Conservation (phyloP, 2,329 filamentous ascomycete genomes). For the Cylindrodendrum hubeiense region DNA sequence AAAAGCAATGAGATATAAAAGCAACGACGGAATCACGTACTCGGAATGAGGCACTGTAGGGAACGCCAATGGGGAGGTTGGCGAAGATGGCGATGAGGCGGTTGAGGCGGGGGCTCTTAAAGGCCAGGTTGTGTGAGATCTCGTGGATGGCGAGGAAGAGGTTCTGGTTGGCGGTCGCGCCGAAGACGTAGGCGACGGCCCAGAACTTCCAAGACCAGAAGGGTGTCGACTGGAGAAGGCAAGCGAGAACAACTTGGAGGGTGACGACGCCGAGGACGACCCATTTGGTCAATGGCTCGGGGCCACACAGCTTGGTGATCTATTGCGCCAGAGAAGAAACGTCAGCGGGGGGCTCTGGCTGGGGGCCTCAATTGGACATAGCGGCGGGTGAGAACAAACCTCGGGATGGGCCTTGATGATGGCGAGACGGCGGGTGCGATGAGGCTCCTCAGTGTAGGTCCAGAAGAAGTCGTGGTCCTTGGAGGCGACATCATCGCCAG, state of each 20-base stretch:
- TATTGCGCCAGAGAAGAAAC: constrained; percentile 49
- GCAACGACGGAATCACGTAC: constrained; percentile 63
- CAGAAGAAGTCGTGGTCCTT: constrained; percentile 81
- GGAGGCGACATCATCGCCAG: constrained; percentile 34
- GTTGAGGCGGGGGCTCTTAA: constrained; percentile 84
- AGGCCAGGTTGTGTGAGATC: constrained; percentile 97
- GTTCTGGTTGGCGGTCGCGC: constrained; percentile 97
- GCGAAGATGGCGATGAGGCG: constrained; percentile 90
- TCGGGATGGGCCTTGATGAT: constrained; percentile 99
- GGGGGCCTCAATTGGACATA: constrained; percentile 13
- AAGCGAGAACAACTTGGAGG: constrained; percentile 84
- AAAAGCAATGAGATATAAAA: too few relatives aligned
- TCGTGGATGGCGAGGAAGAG: constrained; percentile 98
- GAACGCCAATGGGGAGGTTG: constrained; percentile 94
- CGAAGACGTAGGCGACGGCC: constrained; percentile 88
- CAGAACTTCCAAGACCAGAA: constrained; percentile 89
- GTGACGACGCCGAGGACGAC: constrained; percentile 86
- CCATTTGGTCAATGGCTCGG: constrained; percentile 95
- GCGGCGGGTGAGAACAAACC: constrained; percentile 60
- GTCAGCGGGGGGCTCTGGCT: constrained; percentile 22
- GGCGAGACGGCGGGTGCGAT: constrained; percentile 87
- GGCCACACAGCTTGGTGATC: constrained; percentile 97
- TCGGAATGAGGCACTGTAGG: constrained; percentile 95
- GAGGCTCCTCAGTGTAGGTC: constrained; percentile 99
- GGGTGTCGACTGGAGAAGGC: constrained; percentile 79